phyloP scores from a whole-genome alignment of 306 rosid genomes.

The Senna tora region DNA sequence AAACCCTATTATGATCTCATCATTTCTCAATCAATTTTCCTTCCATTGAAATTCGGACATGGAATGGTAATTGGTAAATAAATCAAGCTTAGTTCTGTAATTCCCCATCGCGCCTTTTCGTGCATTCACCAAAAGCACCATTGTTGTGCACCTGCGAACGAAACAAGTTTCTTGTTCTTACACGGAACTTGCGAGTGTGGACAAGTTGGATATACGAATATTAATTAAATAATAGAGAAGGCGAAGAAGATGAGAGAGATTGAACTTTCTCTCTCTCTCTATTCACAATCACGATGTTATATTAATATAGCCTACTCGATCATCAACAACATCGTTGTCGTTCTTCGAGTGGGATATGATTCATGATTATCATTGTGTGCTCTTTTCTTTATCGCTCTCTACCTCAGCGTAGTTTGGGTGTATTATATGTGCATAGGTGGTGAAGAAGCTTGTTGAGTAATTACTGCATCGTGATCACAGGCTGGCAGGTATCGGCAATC shows the following conservation, averaged over 20 bases:
- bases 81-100: no score
- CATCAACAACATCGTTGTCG: no score
- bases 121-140: constrained; percentile 29
- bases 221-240: constrained; percentile 12
- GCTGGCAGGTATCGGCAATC: constrained; percentile 28
- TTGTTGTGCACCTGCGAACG: background rate
- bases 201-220: constrained; percentile 1
- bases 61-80: no score
- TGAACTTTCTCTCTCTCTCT: constrained; percentile 3
- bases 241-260: background rate
- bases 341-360: constrained; percentile 13
- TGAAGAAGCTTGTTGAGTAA: constrained; percentile 42
- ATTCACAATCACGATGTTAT: no score
- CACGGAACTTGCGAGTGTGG: constrained; percentile 44
- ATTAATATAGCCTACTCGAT: no score
- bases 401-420: background rate
- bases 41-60: no score
- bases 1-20: no score
- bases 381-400: constrained; percentile 16
- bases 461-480: constrained; percentile 32
- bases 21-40: no score
- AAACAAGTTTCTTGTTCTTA: constrained; percentile 16
- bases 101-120: no score
- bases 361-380: constrained; percentile 1
- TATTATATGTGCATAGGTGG: constrained; percentile 18